Conservation (phyloP, 2,329 filamentous ascomycete species). For the Nemania diffusa region DNA sequence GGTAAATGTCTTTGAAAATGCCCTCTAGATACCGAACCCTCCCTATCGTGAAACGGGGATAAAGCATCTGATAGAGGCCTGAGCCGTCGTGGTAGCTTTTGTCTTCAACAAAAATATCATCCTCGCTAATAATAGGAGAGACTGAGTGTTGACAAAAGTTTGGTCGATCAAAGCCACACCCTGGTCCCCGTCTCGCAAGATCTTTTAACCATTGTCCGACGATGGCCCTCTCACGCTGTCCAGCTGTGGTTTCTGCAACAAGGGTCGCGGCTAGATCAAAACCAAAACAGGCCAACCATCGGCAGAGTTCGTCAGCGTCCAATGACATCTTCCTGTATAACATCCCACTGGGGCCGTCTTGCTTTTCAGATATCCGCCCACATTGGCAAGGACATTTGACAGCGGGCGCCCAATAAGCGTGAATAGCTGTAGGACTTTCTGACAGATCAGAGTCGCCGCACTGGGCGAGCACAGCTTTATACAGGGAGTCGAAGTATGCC, state of each 20-base stretch:
- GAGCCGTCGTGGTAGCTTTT: not conserved
- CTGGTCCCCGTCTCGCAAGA: not conserved
- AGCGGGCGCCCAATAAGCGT: not conserved
- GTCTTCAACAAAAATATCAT: not conserved
- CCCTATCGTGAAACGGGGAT: not conserved
- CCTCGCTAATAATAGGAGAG: not conserved
- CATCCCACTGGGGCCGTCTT: not conserved
- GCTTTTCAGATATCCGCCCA: not conserved
- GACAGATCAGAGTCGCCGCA: conserved; percentile 6
- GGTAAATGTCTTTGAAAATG: not conserved
- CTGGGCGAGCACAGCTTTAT: conserved; percentile 3
- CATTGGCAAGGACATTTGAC: not conserved
- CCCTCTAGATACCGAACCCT: not conserved
- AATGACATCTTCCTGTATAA: not conserved
- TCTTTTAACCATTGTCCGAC: conserved; percentile 1
- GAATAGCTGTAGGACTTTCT: conserved; percentile 3
- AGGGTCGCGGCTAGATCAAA: conserved; percentile 1
- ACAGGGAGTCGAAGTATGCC: conserved; percentile 11
- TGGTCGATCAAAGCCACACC: not conserved
- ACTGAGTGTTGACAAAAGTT: not conserved
- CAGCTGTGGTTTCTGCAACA: not conserved
- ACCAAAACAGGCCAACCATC: conserved; percentile 14
- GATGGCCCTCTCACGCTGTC: not conserved
- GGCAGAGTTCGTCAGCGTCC: conserved; percentile 11
- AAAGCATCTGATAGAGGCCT: conserved; percentile 19